A percentile compares a stretch with the other conserved stretches of the same genome.
Conservation (phyloP, 768 basidiomycete species). For the Serendipita indica region DNA sequence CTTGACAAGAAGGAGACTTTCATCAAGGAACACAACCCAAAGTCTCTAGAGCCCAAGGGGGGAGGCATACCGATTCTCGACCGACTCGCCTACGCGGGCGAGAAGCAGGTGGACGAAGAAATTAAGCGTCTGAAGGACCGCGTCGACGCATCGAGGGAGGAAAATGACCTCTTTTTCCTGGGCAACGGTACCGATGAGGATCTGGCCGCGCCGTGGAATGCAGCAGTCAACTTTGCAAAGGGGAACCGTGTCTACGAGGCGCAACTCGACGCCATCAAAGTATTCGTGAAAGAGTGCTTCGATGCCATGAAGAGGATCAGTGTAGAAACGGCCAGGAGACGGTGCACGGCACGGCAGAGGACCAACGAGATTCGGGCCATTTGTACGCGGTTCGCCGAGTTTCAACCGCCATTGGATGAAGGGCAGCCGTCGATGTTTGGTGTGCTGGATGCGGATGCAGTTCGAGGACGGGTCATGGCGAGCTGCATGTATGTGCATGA, state of each 20-base stretch:
- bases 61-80: not conserved
- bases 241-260: not conserved
- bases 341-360: too few relatives aligned
- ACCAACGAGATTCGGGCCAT: not conserved
- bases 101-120: not conserved
- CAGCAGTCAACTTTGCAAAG: not conserved
- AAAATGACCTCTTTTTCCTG: not conserved
- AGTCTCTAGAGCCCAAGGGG: not conserved
- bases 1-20: not conserved
- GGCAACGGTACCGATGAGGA: not conserved
- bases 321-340: not conserved
- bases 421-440: not conserved
- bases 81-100: not conserved
- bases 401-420: not conserved
- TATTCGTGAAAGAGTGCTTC: not conserved
- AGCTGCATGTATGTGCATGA: not conserved
- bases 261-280: not conserved
- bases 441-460: not conserved
- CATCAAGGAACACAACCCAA: not conserved
- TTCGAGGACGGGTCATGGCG: not conserved
- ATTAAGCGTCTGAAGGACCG: not conserved
- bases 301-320: not conserved
- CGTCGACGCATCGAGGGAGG: not conserved
- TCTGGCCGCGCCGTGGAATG: not conserved
- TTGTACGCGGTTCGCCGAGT: not conserved